phyloP scores from a whole-genome alignment of 2,329 filamentous ascomycete species.

The Myrmaecium sp. region DNA sequence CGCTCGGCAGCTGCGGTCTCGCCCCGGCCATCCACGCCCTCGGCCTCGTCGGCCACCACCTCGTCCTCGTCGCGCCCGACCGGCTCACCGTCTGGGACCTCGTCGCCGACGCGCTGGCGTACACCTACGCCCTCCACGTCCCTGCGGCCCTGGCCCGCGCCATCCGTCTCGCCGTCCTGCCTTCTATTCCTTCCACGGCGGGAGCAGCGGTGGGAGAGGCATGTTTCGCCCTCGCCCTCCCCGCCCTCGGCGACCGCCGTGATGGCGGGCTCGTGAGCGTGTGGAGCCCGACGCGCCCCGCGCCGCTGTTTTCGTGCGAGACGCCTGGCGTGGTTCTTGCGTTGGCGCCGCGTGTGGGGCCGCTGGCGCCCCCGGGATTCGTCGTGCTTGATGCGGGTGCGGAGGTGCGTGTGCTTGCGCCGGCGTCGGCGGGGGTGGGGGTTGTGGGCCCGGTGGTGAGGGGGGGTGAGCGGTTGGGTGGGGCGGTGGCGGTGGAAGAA shows the following conservation, averaged over 20 bases:
- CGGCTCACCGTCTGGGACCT: conserved; percentile 69
- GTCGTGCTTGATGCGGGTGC: conserved; percentile 60
- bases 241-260: neutral
- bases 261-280: conserved; percentile 35
- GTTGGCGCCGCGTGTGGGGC: conserved; percentile 49
- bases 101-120: conserved; percentile 58
- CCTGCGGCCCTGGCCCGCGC: conserved; percentile 16
- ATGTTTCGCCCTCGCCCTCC: no score
- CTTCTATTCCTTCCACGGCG: conserved; percentile 20
- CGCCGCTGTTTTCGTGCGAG: conserved; percentile 41
- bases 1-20: conserved; percentile 46
- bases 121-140: conserved; percentile 41
- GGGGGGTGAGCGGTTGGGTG: conserved; percentile 4
- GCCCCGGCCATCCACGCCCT: no score
- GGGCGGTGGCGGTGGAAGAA: conserved; percentile 13
- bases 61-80: conserved; percentile 61
- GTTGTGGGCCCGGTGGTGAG: conserved; percentile 14
- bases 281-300: conserved; percentile 44
- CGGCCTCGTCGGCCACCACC: conserved; percentile 52
- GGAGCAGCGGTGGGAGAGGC: conserved; percentile 11
- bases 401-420: conserved; percentile 39
- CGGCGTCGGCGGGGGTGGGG: conserved; percentile 10
- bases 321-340: conserved; percentile 43
- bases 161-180: conserved; percentile 47
- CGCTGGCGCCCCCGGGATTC: conserved; percentile 51